Conservation (phyloP, 108 stramenopile species). For the Nitzschia sp. region DNA sequence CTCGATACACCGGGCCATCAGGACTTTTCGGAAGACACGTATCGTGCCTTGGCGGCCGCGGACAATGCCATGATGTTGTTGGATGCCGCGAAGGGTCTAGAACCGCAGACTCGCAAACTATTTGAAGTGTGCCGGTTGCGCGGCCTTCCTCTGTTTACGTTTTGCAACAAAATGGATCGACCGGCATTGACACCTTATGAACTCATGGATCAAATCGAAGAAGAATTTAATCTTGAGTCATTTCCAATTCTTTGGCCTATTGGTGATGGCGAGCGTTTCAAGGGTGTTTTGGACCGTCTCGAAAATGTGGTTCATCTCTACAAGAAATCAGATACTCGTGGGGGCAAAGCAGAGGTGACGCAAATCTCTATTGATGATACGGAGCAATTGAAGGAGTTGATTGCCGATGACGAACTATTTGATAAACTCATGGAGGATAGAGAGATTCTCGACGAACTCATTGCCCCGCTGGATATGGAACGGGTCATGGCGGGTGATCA, state of each 20-base stretch:
- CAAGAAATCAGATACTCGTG: constrained; percentile 52
- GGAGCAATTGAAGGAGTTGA: constrained; percentile 57
- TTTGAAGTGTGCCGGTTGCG: constrained; percentile 86
- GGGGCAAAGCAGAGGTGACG: constrained; percentile 70
- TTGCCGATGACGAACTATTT: constrained; percentile 83
- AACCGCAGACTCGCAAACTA: constrained; percentile 94
- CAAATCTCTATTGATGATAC: constrained; percentile 62
- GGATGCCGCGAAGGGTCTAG: constrained; percentile 94
- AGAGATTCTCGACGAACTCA: constrained; percentile 82
- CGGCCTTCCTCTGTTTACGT: constrained; percentile 82
- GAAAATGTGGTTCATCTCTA: constrained; percentile 88
- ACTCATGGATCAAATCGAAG: constrained; percentile 95
- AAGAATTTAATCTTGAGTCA: constrained; percentile 90
- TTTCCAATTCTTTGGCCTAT: constrained; percentile 95
- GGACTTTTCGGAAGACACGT: constrained; percentile 94
- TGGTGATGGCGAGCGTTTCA: constrained; percentile 93
- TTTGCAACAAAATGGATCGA: constrained; percentile 96
- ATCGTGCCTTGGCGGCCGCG: constrained; percentile 91
- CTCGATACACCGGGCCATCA: constrained; percentile 94
- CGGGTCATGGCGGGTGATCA: constrained; percentile 84
- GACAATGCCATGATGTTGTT: constrained; percentile 96
- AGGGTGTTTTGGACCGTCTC: constrained; percentile 89
- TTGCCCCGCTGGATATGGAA: constrained; percentile 87
- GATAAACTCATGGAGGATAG: constrained; percentile 91
- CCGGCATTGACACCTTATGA: constrained; percentile 91